Base-by-base conservation (phyloP, 169 alveolate species). In the Eimeria brunetti region DNA sequence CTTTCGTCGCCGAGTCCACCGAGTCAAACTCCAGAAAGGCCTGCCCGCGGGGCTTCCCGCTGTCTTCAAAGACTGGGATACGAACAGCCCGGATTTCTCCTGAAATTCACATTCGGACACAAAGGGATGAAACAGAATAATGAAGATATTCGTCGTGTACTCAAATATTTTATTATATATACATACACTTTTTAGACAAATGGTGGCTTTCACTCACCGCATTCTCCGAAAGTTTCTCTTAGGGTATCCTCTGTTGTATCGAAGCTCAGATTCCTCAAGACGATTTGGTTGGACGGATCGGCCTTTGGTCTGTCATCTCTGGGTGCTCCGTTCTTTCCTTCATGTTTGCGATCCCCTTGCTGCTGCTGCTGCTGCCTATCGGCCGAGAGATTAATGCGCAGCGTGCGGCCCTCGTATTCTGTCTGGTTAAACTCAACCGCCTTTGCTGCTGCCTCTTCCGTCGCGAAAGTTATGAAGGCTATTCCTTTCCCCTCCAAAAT, bases 361-460 rank as follows among this genome's bases (percentile, higher is more conserved):
- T 96, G 97, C 67, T 91, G 95, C 41, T 75, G 78, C 88, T 89
- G 94, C 36, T 96, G 98, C 67, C 97, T 98, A 83, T 98, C 98
- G 2, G 98, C 98, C 27, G 99, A 97, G 81, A 97, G 84, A 86
- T 97, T 98, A 78, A 98, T 98, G 64, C 97, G 98, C 38, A 98
- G 95, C 76, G 94, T 85, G 89, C 99, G 96, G 9, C 99, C 98
- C 90, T 97, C 97, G 94, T 97, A 98, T 80, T 97, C 95, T 36
- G 99, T 97, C 62, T 98, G 98, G 88, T 98, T 98, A 95, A 97
- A 97, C 69, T 97, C 98, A 1, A 97, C 96, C 33, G 99, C 99
- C 96, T 98, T 98, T 75, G 97, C 95, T 20, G 99, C 99, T 11
- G 97, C 97, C 90, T 98, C 98, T 46, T 98, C 98, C 71, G 92